Base-by-base conservation (phyloP, 169 alveolate genomes). In the Cyclospora cayetanensis region DNA sequence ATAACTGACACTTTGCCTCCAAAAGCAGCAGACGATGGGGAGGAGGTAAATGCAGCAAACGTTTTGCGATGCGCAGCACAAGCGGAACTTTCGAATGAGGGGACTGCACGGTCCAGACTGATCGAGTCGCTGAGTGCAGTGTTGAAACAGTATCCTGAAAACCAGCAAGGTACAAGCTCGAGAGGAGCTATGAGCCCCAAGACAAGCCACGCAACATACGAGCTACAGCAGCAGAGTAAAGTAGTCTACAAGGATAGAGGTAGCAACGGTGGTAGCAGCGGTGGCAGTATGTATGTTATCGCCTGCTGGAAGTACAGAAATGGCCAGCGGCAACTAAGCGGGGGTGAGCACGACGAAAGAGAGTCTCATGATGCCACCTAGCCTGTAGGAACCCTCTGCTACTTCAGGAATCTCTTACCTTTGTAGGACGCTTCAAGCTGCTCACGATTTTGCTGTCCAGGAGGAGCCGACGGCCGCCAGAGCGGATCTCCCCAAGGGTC, bases 1-100 rank as follows among this genome's bases (percentile, higher is more conserved):
- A 94, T 83, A 9, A 94, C 65, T 1, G 92, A 66, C 29, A 91
- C 95, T n/a, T 90, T 88, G 1, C 93, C 93, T 3, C 9, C 79
- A 9, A 5, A 3, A 9, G 79, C 79, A 25, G 79, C 79, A 3
- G 5, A 37, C 31, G 46, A 20, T 27, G 43, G 15, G 7, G 79
- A 37, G 4, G 79, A 3, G 7, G 37, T 22, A 9, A 22, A 37
- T 9, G 43, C 46, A 25, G 79, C 37, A n/a, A 34, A 34, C 9
- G 37, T 5, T 9, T 37, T 43, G 22, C 70, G 70, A 20, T 4
- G 70, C 70, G 5, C 79, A 5, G 79, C 79, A 12, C 50, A 25
- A 22, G 37, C 79, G 4, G 79, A 5, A 4, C 31, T 34, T 11
- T 25, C 79, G n/a, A 34, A 66, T 20, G 79, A 29, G 31, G 79